Evolutionary conservation across 1,284 basidiomycete species (phyloP).

Genomic region (Ustilago nuda): DNA sequence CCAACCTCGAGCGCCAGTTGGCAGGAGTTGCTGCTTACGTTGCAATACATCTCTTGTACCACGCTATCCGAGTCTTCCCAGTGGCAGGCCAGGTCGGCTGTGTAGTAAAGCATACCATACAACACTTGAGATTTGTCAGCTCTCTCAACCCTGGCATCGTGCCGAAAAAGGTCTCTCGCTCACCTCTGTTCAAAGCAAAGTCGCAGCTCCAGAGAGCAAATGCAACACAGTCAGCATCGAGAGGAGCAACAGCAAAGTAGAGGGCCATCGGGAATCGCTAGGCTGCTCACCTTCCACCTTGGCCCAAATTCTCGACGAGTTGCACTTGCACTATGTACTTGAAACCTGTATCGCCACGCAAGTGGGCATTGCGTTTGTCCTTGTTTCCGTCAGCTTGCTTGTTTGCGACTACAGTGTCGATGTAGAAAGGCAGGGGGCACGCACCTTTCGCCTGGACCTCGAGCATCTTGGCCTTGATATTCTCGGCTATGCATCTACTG

Average conservation of each 20-base stretch:
- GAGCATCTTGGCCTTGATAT: conserved; percentile 53
- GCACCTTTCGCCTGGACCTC: conserved; percentile 55
- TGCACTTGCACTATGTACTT: conserved; percentile 61
- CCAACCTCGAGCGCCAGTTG: neutral
- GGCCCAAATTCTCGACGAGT: conserved; percentile 58
- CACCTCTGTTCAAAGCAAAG: conserved; percentile 11
- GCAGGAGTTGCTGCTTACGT: conserved; percentile 30
- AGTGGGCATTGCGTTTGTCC: neutral
- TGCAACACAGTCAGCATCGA: no score
- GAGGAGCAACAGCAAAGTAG: no score
- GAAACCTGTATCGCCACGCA: conserved; percentile 34
- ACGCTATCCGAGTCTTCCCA: conserved; percentile 59
- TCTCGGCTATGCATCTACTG: conserved; percentile 47
- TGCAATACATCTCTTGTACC: conserved; percentile 55
- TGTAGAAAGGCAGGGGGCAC: neutral
- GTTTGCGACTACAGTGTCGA: neutral
- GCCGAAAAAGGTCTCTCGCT: neutral
- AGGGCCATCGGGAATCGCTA: no score
- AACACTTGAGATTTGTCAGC: neutral
- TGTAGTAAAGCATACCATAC: neutral
- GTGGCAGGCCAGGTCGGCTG: conserved; percentile 60
- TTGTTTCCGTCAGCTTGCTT: neutral
- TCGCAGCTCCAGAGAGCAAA: neutral
- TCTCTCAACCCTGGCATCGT: neutral
- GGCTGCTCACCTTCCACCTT: conserved; percentile 56